Conservation (phyloP, 2,329 filamentous ascomycete species). For the Ceratocystis lukuohia region DNA sequence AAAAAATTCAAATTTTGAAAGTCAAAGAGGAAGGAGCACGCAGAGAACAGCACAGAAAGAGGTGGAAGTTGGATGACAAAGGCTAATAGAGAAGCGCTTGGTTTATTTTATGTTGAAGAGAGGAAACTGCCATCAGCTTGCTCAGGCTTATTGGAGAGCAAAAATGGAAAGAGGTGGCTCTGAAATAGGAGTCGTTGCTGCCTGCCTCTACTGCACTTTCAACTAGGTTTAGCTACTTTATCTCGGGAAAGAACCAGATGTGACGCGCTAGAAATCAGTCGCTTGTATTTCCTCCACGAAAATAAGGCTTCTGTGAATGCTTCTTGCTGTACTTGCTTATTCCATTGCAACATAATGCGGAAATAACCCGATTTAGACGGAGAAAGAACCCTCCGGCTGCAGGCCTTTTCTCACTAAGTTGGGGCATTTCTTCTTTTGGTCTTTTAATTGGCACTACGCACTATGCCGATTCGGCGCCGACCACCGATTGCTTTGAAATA, state of each 20-base stretch:
- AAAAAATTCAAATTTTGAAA: neutral
- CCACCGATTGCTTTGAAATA: constrained; percentile 4
- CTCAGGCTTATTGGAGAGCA: neutral
- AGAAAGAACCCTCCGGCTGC: neutral
- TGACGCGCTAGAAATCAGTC: too few species aligned
- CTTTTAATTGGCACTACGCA: neutral
- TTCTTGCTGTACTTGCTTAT: too few species aligned
- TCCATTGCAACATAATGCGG: too few species aligned
- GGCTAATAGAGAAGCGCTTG: neutral
- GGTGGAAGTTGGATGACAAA: neutral
- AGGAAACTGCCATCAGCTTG: constrained; percentile 4
- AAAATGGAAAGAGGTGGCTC: neutral
- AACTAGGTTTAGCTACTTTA: too few species aligned
- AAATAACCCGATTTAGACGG: neutral
- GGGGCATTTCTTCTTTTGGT: neutral
- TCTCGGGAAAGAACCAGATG: too few species aligned
- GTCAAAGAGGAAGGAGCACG: neutral
- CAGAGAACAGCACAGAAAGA: neutral
- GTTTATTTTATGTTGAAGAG: neutral
- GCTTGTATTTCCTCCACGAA: too few species aligned
- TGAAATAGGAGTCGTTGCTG: neutral
- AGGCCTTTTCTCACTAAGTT: neutral
- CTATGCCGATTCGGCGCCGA: constrained; percentile 3
- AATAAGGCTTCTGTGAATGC: too few species aligned
- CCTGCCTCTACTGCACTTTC: too few species aligned